Conservation (phyloP, 441 rosid species). For the Populus trichocarpa region DNA sequence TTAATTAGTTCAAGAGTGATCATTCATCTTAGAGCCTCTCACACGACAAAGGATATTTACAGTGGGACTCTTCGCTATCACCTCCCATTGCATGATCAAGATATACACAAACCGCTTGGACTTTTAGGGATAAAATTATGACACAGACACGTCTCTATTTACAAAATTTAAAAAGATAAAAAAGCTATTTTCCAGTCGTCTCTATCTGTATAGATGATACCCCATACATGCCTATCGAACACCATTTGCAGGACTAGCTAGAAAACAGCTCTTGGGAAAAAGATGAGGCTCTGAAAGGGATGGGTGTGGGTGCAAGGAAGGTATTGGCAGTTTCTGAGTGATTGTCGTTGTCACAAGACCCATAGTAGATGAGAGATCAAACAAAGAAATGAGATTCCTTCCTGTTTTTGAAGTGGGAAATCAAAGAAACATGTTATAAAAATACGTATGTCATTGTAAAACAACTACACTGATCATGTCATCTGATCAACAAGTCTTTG, state of each 20-base stretch:
- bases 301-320: not conserved
- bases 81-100: no score
- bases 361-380: not conserved
- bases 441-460: not conserved
- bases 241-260: not conserved
- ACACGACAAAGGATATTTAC: no score
- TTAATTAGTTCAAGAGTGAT: no score
- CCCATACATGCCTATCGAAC: not conserved
- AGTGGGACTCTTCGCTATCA: no score
- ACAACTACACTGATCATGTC: not conserved
- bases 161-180: not conserved
- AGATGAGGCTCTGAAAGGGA: constrained; percentile 31
- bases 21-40: no score
- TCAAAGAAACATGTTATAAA: not conserved
- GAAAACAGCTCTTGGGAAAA: not conserved
- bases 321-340: not conserved
- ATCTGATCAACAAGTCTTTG: no score
- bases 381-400: not conserved
- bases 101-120: no score
- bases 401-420: not conserved
- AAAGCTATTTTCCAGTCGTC: not conserved
- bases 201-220: not conserved
- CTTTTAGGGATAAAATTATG: no score
- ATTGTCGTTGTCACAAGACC: constrained; percentile 3
- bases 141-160: not conserved